Percentiles rank a stretch among this genome's conserved stretches.
These are phyloP conservation scores for Ophioceras dolichostomum DNA, from an alignment of 2,329 filamentous ascomycete genomes.

Conservation along the genomic window DNA sequence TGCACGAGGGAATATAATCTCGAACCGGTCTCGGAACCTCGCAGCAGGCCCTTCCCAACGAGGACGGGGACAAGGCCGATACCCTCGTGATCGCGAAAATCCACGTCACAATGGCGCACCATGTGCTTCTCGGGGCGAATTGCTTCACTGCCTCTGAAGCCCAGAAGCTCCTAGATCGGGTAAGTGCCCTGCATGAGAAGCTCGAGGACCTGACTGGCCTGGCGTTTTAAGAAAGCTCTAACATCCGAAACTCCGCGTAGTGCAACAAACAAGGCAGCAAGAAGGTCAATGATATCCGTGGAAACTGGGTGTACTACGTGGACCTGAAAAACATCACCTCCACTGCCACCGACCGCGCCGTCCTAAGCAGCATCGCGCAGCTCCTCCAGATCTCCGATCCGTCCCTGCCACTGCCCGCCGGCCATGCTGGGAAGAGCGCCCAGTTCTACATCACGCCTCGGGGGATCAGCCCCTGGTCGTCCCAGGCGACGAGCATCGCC, in stretches of 20 bases:
- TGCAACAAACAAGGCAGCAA: slow-evolving; percentile 12
- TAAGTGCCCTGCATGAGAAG: slow-evolving; percentile 8
- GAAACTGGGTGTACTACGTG: slow-evolving; percentile 55
- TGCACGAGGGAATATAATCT: too few relatives aligned
- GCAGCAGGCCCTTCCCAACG: too few relatives aligned
- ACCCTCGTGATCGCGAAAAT: too few relatives aligned
- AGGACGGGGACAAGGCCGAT: too few relatives aligned
- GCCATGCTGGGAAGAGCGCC: slow-evolving; percentile 32
- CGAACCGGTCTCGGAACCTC: too few relatives aligned
- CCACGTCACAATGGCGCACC: slow-evolving; percentile 11
- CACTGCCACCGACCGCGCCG: slow-evolving; percentile 23
- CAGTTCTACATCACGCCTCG: slow-evolving; percentile 59
- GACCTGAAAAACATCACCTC: slow-evolving; percentile 35
- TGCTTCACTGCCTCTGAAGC: slow-evolving; percentile 38
- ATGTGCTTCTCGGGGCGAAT: slow-evolving; percentile 21
- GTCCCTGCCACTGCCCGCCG: slow-evolving; percentile 14
- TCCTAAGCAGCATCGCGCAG: slow-evolving; percentile 27
- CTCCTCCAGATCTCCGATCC: slow-evolving; percentile 28
- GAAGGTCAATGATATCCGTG: slow-evolving; percentile 31
- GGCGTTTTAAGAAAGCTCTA: too few relatives aligned
- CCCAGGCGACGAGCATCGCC: slow-evolving; percentile 87
- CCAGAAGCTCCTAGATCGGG: slow-evolving; percentile 28
- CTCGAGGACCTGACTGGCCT: too few relatives aligned
- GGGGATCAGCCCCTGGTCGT: slow-evolving; percentile 93
- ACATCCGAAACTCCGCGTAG: not conserved